Evolutionary conservation across 768 basidiomycete genomes (phyloP).

Genomic region (Xerocomellus dryophilus): DNA sequence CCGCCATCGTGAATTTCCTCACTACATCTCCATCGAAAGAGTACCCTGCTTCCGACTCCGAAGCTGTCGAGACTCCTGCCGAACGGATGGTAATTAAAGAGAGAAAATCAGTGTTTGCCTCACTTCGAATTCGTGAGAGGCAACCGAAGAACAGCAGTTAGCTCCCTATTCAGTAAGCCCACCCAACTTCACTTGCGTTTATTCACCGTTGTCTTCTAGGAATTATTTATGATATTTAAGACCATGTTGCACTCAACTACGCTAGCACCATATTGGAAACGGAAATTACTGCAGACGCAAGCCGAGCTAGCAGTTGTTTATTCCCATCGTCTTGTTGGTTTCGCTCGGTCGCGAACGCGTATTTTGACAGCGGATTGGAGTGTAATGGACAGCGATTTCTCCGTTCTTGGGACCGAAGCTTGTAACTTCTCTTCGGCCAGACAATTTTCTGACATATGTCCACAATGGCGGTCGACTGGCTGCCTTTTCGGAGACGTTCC

Average conservation of each 20-base stretch:
- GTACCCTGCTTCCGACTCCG: slow-evolving; percentile 22
- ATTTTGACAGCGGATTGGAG: neutral
- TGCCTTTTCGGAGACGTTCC: neutral
- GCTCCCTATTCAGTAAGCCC: neutral
- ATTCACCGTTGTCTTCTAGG: neutral
- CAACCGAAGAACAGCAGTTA: slow-evolving; percentile 2
- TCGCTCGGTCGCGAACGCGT: neutral
- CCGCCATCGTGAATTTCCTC: slow-evolving; percentile 60
- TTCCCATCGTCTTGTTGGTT: neutral
- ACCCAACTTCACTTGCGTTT: neutral
- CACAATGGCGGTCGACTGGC: neutral
- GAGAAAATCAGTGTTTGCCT: slow-evolving; percentile 27
- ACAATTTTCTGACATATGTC: slow-evolving; percentile 5
- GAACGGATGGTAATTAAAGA: slow-evolving; percentile 11
- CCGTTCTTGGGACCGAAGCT: neutral
- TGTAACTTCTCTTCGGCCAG: neutral
- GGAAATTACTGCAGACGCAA: neutral
- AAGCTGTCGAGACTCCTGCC: slow-evolving; percentile 1
- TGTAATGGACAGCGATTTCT: neutral
- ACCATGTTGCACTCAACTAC: neutral
- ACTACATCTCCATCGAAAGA: slow-evolving; percentile 49
- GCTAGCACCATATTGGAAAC: neutral
- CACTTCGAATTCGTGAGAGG: slow-evolving; percentile 19
- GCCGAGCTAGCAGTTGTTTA: neutral
- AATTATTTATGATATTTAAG: neutral